Percentiles rank a stretch among this genome's conserved stretches.
These are phyloP conservation scores for Lactarius sanguifluus DNA, from an alignment of 768 basidiomycete species.

Conservation along the genomic window DNA sequence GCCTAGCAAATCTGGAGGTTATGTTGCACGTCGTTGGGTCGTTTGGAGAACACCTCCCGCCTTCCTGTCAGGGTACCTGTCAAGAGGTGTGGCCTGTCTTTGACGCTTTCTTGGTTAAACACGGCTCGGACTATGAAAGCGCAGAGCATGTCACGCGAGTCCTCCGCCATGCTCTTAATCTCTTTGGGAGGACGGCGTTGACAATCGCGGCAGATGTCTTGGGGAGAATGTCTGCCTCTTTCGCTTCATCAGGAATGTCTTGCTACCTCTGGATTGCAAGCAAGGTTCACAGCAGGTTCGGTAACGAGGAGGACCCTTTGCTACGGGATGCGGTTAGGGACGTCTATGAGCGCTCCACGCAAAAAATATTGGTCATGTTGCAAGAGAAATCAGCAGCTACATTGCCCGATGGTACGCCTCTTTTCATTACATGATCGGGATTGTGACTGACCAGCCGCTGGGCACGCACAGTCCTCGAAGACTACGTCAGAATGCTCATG, in stretches of 20 bases:
- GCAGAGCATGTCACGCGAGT: conserved; percentile 85
- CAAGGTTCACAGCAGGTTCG: conserved; percentile 79
- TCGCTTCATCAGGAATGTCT: conserved; percentile 77
- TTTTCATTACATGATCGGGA: conserved; percentile 2
- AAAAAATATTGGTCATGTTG: conserved; percentile 64
- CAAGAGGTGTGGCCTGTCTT: conserved; percentile 82
- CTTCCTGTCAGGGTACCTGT: conserved; percentile 74
- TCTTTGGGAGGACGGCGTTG: conserved; percentile 71
- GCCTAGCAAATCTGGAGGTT: conserved; percentile 89
- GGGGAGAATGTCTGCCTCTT: conserved; percentile 71
- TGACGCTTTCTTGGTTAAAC: conserved; percentile 75
- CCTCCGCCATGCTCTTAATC: conserved; percentile 75
- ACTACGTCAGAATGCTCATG: conserved; percentile 81
- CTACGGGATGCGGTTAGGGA: conserved; percentile 59
- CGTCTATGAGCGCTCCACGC: conserved; percentile 75
- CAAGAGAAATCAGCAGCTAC: conserved; percentile 66
- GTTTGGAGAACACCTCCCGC: conserved; percentile 81
- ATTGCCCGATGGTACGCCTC: conserved; percentile 80
- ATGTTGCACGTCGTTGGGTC: conserved; percentile 82
- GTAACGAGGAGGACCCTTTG: conserved; percentile 55
- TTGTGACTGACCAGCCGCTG: neutral
- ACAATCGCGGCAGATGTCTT: conserved; percentile 70
- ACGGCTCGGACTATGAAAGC: conserved; percentile 70
- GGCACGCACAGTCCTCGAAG: conserved; percentile 79
- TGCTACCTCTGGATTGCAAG: conserved; percentile 94